Evolutionary conservation across 805 yeast genomes (phyloP), one percentile per base, ranked within the genome.

Genomic region (Saturnispora ahearnii): DNA sequence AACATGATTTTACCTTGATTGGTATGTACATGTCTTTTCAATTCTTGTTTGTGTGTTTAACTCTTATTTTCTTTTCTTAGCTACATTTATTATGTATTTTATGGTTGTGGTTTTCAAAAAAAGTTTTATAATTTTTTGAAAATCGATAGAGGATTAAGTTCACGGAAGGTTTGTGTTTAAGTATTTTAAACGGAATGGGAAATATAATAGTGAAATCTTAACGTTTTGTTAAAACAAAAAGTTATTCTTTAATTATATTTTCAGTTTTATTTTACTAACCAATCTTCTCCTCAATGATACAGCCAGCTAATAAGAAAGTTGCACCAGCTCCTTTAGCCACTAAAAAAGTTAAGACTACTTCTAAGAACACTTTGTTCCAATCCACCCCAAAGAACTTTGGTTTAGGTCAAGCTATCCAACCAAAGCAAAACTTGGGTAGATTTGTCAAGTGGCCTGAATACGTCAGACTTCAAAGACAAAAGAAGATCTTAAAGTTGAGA

Each of bases 401-500:
- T 76, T 84, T 93, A 66, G 99, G 99, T 67, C 98, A 93, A 79
- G 77, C 84, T 60, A 67, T 91, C 65, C 98, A 91, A 77, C 96
- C 89, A 73, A 88, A 84, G 81, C 84, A 91, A 77, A 87, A 93
- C 84, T 82, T 93, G 70, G 78, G 95, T 56, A 89, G 98, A 76
- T 90, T 87, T 73, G 98, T 91, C 70, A 93, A 86, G 77, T 93
- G 99, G 99, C 99, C 99, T 71, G 93, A 85, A 76, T 89, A 91
- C 73, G 95, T 91, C 63, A 87, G 96, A 78, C 79, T 93, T 64
- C 99, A 91, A 81, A 90, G 99, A 82, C 98, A 93, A 78, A 93
- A 84, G 85, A 91, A 91, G 83, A 85, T 91, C 73, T 81, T 91
- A 73, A 77, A 83, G 66, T 73, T 90, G 74, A 90, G 99, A 84